phyloP scores from a whole-genome alignment of 331 rosid genomes.

The Ulmus americana region DNA sequence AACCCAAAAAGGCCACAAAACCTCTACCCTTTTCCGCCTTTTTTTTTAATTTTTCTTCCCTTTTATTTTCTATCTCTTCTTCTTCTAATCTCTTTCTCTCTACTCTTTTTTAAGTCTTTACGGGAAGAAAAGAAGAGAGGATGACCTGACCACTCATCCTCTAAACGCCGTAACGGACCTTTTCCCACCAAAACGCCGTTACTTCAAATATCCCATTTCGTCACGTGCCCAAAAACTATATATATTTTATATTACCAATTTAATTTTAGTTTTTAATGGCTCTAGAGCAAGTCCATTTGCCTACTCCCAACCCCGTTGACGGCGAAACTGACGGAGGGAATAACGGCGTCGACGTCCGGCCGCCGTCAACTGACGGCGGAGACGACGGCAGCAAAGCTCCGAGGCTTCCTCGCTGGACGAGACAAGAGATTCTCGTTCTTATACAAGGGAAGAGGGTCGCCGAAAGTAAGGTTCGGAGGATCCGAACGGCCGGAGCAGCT shows the following conservation, averaged over 20 bases:
- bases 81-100: background rate
- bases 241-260: background rate
- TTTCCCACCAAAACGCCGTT: constrained; percentile 49
- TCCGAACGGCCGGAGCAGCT: constrained; percentile 41
- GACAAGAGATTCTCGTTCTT: constrained; percentile 89
- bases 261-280: constrained; percentile 38
- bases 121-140: constrained; percentile 1
- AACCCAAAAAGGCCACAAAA: constrained; percentile 9
- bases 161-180: constrained; percentile 58
- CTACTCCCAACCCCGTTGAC: constrained; percentile 37
- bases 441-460: constrained; percentile 83
- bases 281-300: constrained; percentile 44
- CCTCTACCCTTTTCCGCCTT: background rate
- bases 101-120: constrained; percentile 21
- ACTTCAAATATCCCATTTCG: constrained; percentile 16
- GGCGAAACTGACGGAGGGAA: constrained; percentile 46
- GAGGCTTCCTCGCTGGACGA: constrained; percentile 89
- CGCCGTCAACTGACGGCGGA: constrained; percentile 41
- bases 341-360: constrained; percentile 50
- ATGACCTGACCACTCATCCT: constrained; percentile 21
- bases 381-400: constrained; percentile 64
- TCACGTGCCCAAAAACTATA: constrained; percentile 42
- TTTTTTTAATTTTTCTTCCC: background rate
- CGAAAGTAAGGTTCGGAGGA: constrained; percentile 57
- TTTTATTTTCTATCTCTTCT: background rate